These are phyloP conservation scores for Colletotrichum karsti DNA, from an alignment of 2,329 filamentous ascomycete species.

Conservation along the genomic window DNA sequence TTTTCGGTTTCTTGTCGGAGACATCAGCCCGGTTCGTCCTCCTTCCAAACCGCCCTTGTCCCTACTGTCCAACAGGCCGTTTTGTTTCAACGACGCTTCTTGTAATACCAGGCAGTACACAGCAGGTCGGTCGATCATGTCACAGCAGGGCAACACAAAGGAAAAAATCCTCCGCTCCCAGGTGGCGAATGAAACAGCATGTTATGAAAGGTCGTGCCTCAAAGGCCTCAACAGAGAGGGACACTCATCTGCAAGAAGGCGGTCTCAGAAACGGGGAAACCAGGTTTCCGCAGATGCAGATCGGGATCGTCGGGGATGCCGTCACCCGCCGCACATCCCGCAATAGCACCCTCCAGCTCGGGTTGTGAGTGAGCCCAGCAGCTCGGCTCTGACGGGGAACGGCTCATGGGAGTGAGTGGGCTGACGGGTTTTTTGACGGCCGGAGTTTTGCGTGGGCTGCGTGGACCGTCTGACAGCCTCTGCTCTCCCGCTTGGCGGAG, in stretches of 20 bases:
- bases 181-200: not conserved
- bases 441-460: not conserved
- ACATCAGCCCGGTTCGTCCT: not conserved
- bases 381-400: slow-evolving; percentile 6
- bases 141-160: not conserved
- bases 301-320: slow-evolving; percentile 25
- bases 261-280: not conserved
- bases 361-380: not conserved
- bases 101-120: no score
- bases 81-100: slow-evolving; percentile 1
- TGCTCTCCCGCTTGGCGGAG: not conserved
- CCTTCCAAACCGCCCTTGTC: no score
- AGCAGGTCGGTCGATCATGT: slow-evolving; percentile 12
- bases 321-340: slow-evolving; percentile 4
- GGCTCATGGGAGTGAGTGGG: not conserved
- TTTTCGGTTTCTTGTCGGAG: not conserved
- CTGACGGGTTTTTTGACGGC: not conserved
- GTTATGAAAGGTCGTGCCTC: not conserved
- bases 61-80: slow-evolving; percentile 1
- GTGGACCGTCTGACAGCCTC: not conserved
- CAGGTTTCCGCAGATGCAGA: slow-evolving; percentile 3
- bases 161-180: not conserved
- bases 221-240: not conserved
- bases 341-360: no score
- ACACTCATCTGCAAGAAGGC: not conserved